Evolutionary conservation across 2,329 filamentous ascomycete genomes (phyloP), one percentile per base, ranked within the genome.

Genomic region (Hypoxylon sp.): DNA sequence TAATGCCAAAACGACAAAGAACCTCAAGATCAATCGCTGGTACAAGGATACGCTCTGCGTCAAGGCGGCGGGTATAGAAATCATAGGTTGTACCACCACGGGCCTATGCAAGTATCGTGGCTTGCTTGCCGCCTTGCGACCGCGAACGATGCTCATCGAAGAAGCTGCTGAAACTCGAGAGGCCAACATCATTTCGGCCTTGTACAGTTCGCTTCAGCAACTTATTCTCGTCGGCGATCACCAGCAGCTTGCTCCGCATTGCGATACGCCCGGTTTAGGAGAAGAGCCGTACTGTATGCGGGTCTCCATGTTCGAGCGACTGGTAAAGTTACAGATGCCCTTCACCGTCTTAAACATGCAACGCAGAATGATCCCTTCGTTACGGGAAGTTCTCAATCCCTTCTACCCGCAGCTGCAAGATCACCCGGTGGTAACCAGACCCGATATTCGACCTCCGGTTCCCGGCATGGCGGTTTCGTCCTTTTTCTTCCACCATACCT

Each of bases 41-140:
- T 83, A 89, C 60, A 80, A 81, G 34, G 86, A 92, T 61, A 77
- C 83, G 7, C 70, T 71, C 4, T 72, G 81, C 5, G 73, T 85
- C n/a, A 70, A 69, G 2, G 59, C 67, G 1, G 72, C 77, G 15
- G 49, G 69, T 0, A 75, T 84, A 15, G 77, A 84, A 20, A 81
- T 92, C 22, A 78, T 94, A 3, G 84, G 85, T 32, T 85, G 85
- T 52, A 97, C 93, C 0, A 93, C 91, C 0, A 96, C 93, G 0
- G 92, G 92, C 0, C 74, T 96, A 7, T 89, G 89, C 76, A 96
- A 96, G 70, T 94, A 95, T 64, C 87, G 92, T 3, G 86, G 84
- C 0, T 80, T 94, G 1, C 80, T 96, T 20, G 82, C 88, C 0
- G 85, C 86, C 1, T 73, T 94, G 4, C 81, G 85, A 26, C 91